Percentiles rank a stretch among this genome's conserved stretches.
Conservation (phyloP, 805 yeast genomes). For the Priceomyces melissophilus region DNA sequence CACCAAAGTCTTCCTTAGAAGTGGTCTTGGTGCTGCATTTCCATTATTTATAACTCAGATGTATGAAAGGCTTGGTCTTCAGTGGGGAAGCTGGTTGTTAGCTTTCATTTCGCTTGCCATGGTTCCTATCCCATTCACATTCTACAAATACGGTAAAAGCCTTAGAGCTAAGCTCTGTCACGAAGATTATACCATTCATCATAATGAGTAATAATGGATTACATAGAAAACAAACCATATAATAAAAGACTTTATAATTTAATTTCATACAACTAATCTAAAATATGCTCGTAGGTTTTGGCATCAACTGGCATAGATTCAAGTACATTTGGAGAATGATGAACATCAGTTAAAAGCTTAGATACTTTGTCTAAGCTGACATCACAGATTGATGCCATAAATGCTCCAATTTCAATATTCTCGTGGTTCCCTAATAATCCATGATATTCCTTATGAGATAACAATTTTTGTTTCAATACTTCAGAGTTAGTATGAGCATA, state of each 20-base stretch:
- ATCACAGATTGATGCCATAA: conserved; percentile 55
- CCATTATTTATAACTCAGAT: conserved; percentile 79
- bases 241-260: conserved; percentile 1
- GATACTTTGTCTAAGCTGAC: conserved; percentile 50
- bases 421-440: conserved; percentile 77
- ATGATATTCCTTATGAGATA: conserved; percentile 24
- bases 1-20: conserved; percentile 74
- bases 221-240: not conserved
- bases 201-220: not conserved
- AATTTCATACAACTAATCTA: conserved; percentile 1
- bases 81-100: conserved; percentile 78
- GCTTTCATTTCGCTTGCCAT: conserved; percentile 76
- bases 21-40: conserved; percentile 85
- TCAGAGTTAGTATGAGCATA: conserved; percentile 71
- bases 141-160: conserved; percentile 61
- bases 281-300: not conserved
- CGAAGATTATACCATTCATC: conserved; percentile 47
- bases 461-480: conserved; percentile 34
- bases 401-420: conserved; percentile 79
- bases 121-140: conserved; percentile 69
- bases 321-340: conserved; percentile 37
- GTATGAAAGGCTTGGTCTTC: conserved; percentile 69
- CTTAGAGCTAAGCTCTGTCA: conserved; percentile 65
- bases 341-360: conserved; percentile 44
- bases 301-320: not conserved